A percentile compares a stretch with the other conserved stretches of the same genome.
phyloP scores from a whole-genome alignment of 2,329 filamentous ascomycete species.

The Hirsutella thompsonii region DNA sequence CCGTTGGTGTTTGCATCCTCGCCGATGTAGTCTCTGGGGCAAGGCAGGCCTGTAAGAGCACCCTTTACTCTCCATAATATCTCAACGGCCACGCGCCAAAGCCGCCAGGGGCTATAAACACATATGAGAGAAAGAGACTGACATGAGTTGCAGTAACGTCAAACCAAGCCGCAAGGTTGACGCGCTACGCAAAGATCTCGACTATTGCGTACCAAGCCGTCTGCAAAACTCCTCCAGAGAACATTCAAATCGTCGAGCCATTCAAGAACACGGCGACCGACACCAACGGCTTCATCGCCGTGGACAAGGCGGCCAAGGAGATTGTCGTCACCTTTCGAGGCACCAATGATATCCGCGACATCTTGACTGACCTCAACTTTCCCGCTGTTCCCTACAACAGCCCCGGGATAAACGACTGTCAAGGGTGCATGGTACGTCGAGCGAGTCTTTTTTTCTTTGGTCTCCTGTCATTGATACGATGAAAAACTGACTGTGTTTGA shows the following conservation, averaged over 20 bases:
- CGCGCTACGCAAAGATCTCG: background rate
- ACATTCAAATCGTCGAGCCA: constrained; percentile 1
- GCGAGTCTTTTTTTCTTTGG: background rate
- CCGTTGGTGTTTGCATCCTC: no score
- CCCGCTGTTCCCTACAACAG: constrained; percentile 9
- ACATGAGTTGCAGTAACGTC: no score
- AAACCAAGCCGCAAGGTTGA: no score
- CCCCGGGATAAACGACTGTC: background rate
- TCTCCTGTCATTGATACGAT: background rate
- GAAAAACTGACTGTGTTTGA: no score
- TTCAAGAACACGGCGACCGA: constrained; percentile 21
- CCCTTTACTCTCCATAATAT: no score
- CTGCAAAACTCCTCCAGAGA: constrained; percentile 25
- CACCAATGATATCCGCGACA: constrained; percentile 24
- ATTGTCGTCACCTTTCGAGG: constrained; percentile 45
- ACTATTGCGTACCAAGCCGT: constrained; percentile 18
- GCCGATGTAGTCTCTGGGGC: no score
- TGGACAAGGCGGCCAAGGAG: constrained; percentile 13
- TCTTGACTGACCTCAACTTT: constrained; percentile 32
- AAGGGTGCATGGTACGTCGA: background rate
- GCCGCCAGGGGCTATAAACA: no score
- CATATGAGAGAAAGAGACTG: no score
- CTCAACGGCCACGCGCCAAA: no score
- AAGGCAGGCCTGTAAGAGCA: no score
- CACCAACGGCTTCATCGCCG: constrained; percentile 2